Evolutionary conservation across 164 flowering plant species (phyloP).

Genomic region (Magnolia changhungtana): DNA sequence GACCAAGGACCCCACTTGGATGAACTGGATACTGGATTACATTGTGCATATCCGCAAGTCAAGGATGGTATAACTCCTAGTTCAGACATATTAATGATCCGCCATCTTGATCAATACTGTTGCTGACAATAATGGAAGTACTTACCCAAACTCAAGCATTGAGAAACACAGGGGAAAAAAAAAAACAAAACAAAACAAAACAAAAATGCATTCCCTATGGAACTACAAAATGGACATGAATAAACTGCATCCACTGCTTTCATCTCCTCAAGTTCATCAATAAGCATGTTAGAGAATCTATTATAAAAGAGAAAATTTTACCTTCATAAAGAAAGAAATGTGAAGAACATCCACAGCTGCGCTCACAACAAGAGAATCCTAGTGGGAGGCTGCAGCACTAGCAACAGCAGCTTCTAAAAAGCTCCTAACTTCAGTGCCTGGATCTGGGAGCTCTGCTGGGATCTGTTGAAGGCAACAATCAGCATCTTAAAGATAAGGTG

Average conservation of each 20-base stretch:
- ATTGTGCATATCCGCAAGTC: no score
- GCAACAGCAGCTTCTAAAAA: conserved; percentile 41
- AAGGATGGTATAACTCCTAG: no score
- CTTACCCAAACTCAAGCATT: no score
- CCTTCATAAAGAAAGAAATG: background rate
- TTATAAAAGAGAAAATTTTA: background rate
- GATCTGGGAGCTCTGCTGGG: conserved; percentile 58
- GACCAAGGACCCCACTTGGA: no score
- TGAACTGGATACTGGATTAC: no score
- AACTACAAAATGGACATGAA: background rate
- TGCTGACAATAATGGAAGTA: no score
- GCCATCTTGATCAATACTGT: no score
- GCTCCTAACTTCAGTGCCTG: conserved; percentile 50
- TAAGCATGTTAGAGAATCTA: background rate
- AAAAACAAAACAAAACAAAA: background rate
- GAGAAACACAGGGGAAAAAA: no score
- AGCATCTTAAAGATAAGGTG: background rate
- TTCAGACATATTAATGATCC: no score
- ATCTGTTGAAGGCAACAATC: conserved; percentile 27
- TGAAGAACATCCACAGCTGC: background rate
- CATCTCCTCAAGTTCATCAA: background rate
- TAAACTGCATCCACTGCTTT: background rate
- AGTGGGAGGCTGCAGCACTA: background rate
- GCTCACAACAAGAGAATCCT: background rate
- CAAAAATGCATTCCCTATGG: background rate